Base-by-base conservation (phyloP, 208 protist genomes). In the Trypanosoma melophagium region DNA sequence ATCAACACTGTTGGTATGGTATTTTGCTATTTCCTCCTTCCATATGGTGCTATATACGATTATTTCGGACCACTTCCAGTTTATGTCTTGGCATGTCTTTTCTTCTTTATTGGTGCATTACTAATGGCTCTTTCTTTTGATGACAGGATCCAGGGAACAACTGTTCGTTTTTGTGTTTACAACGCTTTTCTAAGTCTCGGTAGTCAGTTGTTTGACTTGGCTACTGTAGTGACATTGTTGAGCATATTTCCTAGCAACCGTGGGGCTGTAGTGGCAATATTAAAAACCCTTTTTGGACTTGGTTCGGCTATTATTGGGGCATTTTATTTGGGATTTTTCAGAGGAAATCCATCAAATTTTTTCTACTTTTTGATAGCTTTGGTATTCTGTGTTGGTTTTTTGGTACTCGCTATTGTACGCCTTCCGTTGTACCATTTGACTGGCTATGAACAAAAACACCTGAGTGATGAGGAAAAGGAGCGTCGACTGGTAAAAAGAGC, bases 201-300 rank as follows among this genome's bases (percentile, higher is more conserved):
- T 8, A 84, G 76, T 19, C 60, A 71, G 24, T 79, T 89, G 70
- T 90, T 89, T 50, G 88, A 94, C 57, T 81, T 94, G 47, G 81
- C 73, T 0, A 76, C 67, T 12, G 60, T 88, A 28, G 90, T 94
- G 88, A 94, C 88, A 1, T 60, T 91, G 19, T 56, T 91, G 58
- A 83, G 75, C 60, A 59, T 88, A 12, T 94, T 94, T 61, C 88
- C 88, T 2, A 86, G 75, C 59, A 87, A 84, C 41, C 80, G 84
- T 3, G 88, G 88, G 0, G 82, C 79, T 7, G 85, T 94, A 9
- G 85, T 94, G 42, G 88, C 77, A 8, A 65, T 94, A 8, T 80
- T 89, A 79, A 94, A 94, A 63, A 91, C 85, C 13, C 87, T 90
- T 49, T 83, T 91, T 19, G 88, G 88, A 9, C 66, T 94, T 12